Evolutionary conservation across 1,284 basidiomycete species (phyloP).

Genomic region (Papiliotrema flavescens): DNA sequence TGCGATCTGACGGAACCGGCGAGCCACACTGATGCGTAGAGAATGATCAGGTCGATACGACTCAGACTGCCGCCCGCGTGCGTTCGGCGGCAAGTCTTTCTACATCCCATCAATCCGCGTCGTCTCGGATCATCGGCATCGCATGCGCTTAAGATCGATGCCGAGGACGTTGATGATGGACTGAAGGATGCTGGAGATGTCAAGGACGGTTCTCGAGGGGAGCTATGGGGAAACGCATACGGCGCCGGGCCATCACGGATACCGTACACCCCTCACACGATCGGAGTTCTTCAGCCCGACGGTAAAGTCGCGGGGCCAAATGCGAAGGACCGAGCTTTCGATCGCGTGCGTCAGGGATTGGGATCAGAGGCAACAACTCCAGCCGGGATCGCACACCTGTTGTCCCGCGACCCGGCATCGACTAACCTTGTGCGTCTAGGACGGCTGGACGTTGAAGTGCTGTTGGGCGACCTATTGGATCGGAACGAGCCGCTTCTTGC

Average conservation of each 20-base stretch:
- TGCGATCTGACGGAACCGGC: no score
- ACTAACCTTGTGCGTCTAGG: background rate
- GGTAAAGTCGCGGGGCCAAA: background rate
- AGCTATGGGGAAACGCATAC: constrained; percentile 32
- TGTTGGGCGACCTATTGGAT: background rate
- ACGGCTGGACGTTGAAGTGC: background rate
- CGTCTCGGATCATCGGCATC: constrained; percentile 9
- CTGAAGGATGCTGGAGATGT: background rate
- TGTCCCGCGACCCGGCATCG: background rate
- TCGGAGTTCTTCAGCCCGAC: background rate
- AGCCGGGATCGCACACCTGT: background rate
- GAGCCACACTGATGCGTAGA: background rate
- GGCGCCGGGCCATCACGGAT: constrained; percentile 38
- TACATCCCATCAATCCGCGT: background rate
- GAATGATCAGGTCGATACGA: constrained; percentile 1
- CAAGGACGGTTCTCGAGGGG: background rate
- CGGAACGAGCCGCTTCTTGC: background rate
- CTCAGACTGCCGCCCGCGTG: background rate
- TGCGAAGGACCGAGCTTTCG: background rate
- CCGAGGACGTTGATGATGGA: background rate
- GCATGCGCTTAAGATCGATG: constrained; percentile 1
- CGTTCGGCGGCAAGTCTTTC: background rate
- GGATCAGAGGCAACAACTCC: background rate
- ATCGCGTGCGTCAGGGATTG: background rate
- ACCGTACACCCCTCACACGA: constrained; percentile 23